A percentile compares a stretch with the other conserved stretches of the same genome.
These are phyloP conservation scores for Chrysanthemum seticuspe DNA, from an alignment of 129 eudicot genomes.

Conservation along the genomic window DNA sequence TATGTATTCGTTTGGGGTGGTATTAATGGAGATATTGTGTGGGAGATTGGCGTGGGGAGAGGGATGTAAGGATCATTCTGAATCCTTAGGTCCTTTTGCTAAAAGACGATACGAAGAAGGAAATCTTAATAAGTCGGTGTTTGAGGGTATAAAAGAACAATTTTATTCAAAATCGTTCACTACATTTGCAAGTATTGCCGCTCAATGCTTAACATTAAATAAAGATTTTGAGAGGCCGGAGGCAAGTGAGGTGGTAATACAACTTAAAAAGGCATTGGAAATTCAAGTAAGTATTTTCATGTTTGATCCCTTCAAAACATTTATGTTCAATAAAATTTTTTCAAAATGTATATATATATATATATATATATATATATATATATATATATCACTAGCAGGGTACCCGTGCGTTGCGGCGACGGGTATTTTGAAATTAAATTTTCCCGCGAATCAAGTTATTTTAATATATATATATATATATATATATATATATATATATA, in stretches of 20 bases:
- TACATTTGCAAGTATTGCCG: background rate
- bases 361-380: no score
- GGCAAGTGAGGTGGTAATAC: background rate
- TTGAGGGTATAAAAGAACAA: constrained; percentile 2
- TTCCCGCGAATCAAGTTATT: no score
- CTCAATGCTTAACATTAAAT: background rate
- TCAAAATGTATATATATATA: no score
- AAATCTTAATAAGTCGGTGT: background rate
- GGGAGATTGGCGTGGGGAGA: constrained; percentile 3
- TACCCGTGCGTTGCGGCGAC: no score
- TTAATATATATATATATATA: no score
- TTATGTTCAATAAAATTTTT: no score
- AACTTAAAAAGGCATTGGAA: background rate
- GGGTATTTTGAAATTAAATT: no score
- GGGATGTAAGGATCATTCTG: constrained; percentile 1
- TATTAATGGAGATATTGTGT: constrained; percentile 6
- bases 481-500: no score
- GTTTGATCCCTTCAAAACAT: no score
- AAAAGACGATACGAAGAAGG: background rate
- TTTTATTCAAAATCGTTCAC: background rate
- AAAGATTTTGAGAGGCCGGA: background rate
- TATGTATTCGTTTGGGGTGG: background rate
- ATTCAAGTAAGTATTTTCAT: background rate
- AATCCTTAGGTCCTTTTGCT: background rate
- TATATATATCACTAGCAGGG: no score